Conservation (phyloP, 768 basidiomycete genomes). For the Antrodiella citrinella region DNA sequence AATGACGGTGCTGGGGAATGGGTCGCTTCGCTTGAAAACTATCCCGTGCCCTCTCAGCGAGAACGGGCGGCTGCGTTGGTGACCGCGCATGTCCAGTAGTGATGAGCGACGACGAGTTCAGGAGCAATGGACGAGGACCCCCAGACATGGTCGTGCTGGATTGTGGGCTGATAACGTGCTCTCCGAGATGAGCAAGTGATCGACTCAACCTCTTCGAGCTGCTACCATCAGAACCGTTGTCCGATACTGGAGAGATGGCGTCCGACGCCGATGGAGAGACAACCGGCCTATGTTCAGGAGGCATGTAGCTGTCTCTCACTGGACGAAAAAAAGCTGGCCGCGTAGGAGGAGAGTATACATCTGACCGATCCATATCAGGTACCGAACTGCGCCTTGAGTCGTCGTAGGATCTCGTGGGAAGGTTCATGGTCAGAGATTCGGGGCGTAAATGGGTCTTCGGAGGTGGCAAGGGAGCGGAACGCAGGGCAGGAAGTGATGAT, state of each 20-base stretch:
- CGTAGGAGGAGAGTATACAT: constrained; percentile 43
- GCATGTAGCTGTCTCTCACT: constrained; percentile 48
- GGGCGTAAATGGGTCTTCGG: neutral
- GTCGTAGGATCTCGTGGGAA: too few species aligned
- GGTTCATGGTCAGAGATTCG: too few species aligned
- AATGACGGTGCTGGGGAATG: constrained; percentile 36
- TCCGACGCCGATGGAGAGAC: constrained; percentile 14
- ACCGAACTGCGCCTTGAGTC: constrained; percentile 32
- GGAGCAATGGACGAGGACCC: constrained; percentile 59
- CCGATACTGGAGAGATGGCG: constrained; percentile 8
- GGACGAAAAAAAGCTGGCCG: constrained; percentile 51
- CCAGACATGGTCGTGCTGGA: constrained; percentile 17
- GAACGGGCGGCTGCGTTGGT: constrained; percentile 14
- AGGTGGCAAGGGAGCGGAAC: too few species aligned
- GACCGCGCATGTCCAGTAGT: constrained; percentile 16
- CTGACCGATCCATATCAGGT: constrained; percentile 29
- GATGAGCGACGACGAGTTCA: constrained; percentile 36
- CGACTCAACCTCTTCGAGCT: too few species aligned
- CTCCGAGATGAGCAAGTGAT: too few species aligned
- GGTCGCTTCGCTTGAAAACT: constrained; percentile 14
- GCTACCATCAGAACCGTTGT: too few species aligned
- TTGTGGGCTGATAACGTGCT: too few species aligned
- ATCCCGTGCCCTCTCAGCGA: constrained; percentile 13
- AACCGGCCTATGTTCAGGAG: constrained; percentile 19
- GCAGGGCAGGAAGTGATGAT: constrained; percentile 1